Evolutionary conservation across 1,284 basidiomycete species (phyloP).

Genomic region (Singerocomus rubriflavus): DNA sequence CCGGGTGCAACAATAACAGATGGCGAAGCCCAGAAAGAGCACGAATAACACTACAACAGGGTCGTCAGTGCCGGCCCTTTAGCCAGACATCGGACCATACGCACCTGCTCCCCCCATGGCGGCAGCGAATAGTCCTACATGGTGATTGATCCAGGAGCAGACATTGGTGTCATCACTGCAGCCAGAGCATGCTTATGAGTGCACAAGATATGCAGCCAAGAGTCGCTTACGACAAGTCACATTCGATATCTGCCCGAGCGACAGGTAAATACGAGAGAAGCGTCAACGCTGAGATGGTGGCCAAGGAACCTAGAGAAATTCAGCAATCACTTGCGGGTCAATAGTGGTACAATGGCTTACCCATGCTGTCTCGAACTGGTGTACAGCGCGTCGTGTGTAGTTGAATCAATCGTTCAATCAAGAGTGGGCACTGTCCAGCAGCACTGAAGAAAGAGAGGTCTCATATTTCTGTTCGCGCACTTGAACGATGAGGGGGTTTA

Average conservation of each 20-base stretch:
- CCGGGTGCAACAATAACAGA: background rate
- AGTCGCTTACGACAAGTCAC: slow-evolving; percentile 6
- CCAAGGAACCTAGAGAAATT: slow-evolving; percentile 9
- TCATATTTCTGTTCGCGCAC: background rate
- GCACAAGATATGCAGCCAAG: background rate
- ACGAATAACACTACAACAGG: slow-evolving; percentile 8
- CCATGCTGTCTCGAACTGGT: background rate
- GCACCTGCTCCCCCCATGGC: slow-evolving; percentile 2
- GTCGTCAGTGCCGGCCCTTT: background rate
- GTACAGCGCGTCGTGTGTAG: background rate
- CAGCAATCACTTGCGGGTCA: background rate
- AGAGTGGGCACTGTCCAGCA: slow-evolving; percentile 12
- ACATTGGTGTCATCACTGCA: slow-evolving; percentile 7
- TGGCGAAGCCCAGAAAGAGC: slow-evolving; percentile 1
- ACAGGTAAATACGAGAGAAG: slow-evolving; percentile 11
- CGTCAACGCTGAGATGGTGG: slow-evolving; percentile 1
- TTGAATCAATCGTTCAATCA: background rate
- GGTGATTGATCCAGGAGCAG: slow-evolving; percentile 9
- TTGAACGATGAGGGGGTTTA: slow-evolving; percentile 11
- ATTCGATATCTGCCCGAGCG: slow-evolving; percentile 13
- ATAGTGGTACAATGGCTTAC: background rate
- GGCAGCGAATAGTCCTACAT: slow-evolving; percentile 2
- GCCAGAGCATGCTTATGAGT: background rate
- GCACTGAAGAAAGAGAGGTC: background rate
- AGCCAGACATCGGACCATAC: background rate